phyloP scores from a whole-genome alignment of 768 basidiomycete species.

The Kockovaella imperatae region DNA sequence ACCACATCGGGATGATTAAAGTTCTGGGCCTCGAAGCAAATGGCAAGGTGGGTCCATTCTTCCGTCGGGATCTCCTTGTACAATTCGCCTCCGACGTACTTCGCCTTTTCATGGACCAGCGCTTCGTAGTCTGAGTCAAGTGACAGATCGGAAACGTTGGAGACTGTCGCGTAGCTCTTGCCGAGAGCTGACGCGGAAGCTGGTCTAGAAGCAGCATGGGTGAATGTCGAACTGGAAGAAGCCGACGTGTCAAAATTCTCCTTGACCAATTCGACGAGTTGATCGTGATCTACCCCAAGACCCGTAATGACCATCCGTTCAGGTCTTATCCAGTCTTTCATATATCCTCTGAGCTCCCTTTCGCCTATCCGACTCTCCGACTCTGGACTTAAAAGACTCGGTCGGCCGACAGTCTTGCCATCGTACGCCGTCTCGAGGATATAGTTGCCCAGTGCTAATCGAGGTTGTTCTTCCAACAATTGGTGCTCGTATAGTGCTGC shows the following conservation, averaged over 20 bases:
- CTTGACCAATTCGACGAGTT: conserved; percentile 76
- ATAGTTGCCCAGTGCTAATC: conserved; percentile 85
- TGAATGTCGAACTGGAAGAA: conserved; percentile 1
- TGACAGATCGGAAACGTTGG: conserved; percentile 9
- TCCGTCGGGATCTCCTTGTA: conserved; percentile 45
- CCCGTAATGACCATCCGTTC: conserved; percentile 94
- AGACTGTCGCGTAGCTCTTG: conserved; percentile 43
- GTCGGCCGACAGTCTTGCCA: conserved; percentile 73
- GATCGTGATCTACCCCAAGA: conserved; percentile 80
- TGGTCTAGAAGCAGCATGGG: conserved; percentile 3
- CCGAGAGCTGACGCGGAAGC: conserved; percentile 40
- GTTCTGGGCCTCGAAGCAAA: conserved; percentile 84
- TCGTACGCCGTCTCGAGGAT: conserved; percentile 80
- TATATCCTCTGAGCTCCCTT: conserved; percentile 56
- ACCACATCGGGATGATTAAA: conserved; percentile 80
- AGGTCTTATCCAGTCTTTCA: conserved; percentile 78
- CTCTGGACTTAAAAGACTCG: conserved; percentile 78
- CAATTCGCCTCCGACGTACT: conserved; percentile 75
- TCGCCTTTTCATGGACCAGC: conserved; percentile 43
- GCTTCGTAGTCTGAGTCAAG: conserved; percentile 16
- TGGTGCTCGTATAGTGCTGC: conserved; percentile 85
- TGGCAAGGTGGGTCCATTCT: conserved; percentile 87
- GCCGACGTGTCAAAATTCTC: conserved; percentile 66
- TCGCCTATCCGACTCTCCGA: conserved; percentile 63
- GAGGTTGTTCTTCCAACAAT: conserved; percentile 79